Base-by-base conservation (phyloP, 2,329 filamentous ascomycete genomes). In the Fonsecaea multimorphosa region DNA sequence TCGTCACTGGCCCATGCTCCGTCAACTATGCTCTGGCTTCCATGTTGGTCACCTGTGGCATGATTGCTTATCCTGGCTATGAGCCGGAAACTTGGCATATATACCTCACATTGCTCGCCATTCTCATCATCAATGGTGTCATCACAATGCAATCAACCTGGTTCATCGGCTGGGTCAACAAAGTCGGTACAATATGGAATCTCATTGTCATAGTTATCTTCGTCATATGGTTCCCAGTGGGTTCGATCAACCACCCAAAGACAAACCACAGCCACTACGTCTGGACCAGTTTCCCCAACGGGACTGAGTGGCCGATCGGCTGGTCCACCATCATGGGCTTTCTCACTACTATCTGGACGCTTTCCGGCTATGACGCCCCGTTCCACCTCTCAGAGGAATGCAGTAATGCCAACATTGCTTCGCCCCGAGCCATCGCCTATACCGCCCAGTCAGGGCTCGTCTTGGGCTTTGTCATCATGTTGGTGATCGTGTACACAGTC, bases 281-380 rank as follows among this genome's bases (percentile, higher is more conserved):
- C 8, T 72, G 71, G 71, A 69, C 66, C 5, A 56, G 40, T 24
- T 71, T 72, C 36, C 53, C 63, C n/a, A 73, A 75, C 61, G 74
- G 74, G 0, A 76, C 74, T 5, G 72, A 75, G 36, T 76, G 74
- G 74, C 74, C 74, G 0, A 74, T 71, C 7, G 73, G 71, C 1
- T 74, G 72, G 69, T 70, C 66, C 2, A 52, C 44, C 16, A 72
- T 83, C 0, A 73, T 83, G 46, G 77, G 80, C 38, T 82, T 82
- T 49, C 68, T 83, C 7, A 79, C 79, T 24, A 72, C 82, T 6
- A 77, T 76, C 1, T 77, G 75, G 29, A 72, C 79, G 1, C 64
- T 72, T 58, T 66, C 68, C 1, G 69, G 67, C n/a, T 76, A 74
- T 57, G 75, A 76, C 57, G 71, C 74, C 1, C 75, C 75, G 3